phyloP scores from a whole-genome alignment of 2,329 filamentous ascomycete species.

The Paracorniculantispora psalliotae region DNA sequence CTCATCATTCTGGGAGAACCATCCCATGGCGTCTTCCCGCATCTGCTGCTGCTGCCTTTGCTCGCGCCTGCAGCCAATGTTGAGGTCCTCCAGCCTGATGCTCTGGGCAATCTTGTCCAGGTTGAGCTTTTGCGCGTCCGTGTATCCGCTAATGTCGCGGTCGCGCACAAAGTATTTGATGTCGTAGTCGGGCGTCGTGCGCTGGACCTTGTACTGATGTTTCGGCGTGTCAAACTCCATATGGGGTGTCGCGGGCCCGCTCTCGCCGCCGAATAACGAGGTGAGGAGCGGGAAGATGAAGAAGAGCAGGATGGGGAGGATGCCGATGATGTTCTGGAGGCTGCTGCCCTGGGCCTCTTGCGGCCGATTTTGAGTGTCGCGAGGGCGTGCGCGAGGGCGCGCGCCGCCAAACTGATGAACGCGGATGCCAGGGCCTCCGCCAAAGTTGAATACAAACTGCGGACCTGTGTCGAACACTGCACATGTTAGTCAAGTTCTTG shows the following conservation, averaged over 20 bases:
- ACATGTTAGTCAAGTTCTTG: background rate
- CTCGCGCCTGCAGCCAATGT: slow-evolving; percentile 71
- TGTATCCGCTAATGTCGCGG: slow-evolving; percentile 66
- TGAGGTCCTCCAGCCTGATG: slow-evolving; percentile 63
- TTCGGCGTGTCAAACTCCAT: slow-evolving; percentile 71
- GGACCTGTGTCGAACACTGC: slow-evolving; percentile 69
- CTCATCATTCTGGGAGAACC: slow-evolving; percentile 76
- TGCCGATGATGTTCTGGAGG: slow-evolving; percentile 60
- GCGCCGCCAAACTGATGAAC: slow-evolving; percentile 93
- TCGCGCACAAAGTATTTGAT: slow-evolving; percentile 86
- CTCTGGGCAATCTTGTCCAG: slow-evolving; percentile 76
- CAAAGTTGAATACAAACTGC: slow-evolving; percentile 92
- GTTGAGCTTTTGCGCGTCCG: slow-evolving; percentile 61
- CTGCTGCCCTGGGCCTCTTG: slow-evolving; percentile 38
- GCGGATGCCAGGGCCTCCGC: slow-evolving; percentile 82
- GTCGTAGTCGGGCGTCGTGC: slow-evolving; percentile 64
- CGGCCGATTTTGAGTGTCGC: slow-evolving; percentile 50
- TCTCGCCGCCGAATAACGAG: slow-evolving; percentile 64
- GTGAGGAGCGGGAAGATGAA: slow-evolving; percentile 82
- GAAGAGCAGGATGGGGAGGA: slow-evolving; percentile 83
- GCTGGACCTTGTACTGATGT: slow-evolving; percentile 68
- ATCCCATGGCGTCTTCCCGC: slow-evolving; percentile 75
- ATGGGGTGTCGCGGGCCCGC: slow-evolving; percentile 33
- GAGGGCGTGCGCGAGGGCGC: slow-evolving; percentile 70
- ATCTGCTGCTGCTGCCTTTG: slow-evolving; percentile 58